Base-by-base conservation (phyloP, 78 protist genomes). In the Dictyostelium capitatum region DNA sequence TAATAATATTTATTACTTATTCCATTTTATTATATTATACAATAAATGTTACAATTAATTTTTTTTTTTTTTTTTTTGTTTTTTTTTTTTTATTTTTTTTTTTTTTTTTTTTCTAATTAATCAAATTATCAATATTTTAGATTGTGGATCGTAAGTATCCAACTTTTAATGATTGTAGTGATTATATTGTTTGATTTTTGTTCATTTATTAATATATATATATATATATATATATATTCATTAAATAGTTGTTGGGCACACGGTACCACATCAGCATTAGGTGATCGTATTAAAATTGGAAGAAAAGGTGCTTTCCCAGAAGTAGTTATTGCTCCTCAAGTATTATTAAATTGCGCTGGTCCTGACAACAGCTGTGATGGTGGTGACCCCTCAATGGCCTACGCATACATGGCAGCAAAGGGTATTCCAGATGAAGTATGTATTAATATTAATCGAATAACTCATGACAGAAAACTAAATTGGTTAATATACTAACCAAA, bases 231-330 rank as follows among this genome's bases (percentile, higher is more conserved):
- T n/a, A n/a, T n/a, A 37, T 1, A 37, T 37, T 37, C 43, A 37
- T 37, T 37, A 37, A 37, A 37, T 10, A 62, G 70, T 62, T 62
- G 70, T 62, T 62, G 70, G 70, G 70, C 70, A 25, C 70, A 62
- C 56, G 97, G 95, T 47, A 54, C 97, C 19, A 43, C 90, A 15
- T 75, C 91, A 11, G 77, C 98, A 5, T 82, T 98, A 11, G 96
- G 80, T 10, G 98, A 98, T 95, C 95, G 99, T 70, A 95, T 98
- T 75, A 96, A 96, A 85, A 97, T 98, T 30, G 96, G 83, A 32
- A 67, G 96, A 54, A 59, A 85, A 37, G 99, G 83, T 4, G 19
- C 46, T 47, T 89, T 90, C 75, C 73, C 90, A 62, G 96, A 93
- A 32, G 47, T 96, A 84, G 82, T 94, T 56, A 79, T 97, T 41